These are phyloP conservation scores for Fusarium lateritium DNA, from an alignment of 2,329 filamentous ascomycete species.

Conservation along the genomic window DNA sequence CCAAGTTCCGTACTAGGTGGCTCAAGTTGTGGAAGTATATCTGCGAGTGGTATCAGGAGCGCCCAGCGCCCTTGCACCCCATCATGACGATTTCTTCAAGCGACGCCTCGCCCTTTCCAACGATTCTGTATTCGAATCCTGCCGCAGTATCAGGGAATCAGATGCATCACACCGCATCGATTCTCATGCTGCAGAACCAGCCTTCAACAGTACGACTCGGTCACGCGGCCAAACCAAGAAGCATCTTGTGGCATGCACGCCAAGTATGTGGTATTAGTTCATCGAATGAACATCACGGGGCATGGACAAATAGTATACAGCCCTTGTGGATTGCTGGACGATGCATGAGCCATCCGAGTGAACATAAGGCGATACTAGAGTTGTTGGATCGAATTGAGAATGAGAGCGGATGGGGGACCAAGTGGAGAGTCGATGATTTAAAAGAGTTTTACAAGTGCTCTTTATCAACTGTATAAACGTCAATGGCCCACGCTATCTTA, in stretches of 20 bases:
- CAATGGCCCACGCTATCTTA: background rate
- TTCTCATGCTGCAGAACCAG: slow-evolving; percentile 65
- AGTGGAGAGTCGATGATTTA: slow-evolving; percentile 67
- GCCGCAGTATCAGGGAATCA: slow-evolving; percentile 69
- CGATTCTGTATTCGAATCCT: slow-evolving; percentile 65
- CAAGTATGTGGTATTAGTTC: slow-evolving; percentile 68
- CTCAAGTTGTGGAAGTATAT: slow-evolving; percentile 56
- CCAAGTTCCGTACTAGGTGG: slow-evolving; percentile 53
- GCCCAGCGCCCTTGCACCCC: slow-evolving; percentile 55
- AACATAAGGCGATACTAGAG: slow-evolving; percentile 61
- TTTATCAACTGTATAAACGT: slow-evolving; percentile 17
- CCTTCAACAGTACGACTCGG: slow-evolving; percentile 59
- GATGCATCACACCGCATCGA: slow-evolving; percentile 67
- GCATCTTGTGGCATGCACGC: slow-evolving; percentile 66
- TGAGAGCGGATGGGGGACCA: slow-evolving; percentile 67
- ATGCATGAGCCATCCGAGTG: slow-evolving; percentile 63
- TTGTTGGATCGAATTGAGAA: slow-evolving; percentile 64
- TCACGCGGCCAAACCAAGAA: slow-evolving; percentile 57
- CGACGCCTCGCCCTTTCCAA: slow-evolving; percentile 65
- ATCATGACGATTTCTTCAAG: slow-evolving; percentile 54
- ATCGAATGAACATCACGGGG: slow-evolving; percentile 66
- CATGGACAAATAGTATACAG: slow-evolving; percentile 69
- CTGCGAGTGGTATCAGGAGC: slow-evolving; percentile 58
- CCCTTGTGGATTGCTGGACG: slow-evolving; percentile 68
- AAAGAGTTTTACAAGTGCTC: slow-evolving; percentile 58